Base-by-base conservation (phyloP, 176 grass and related monocot species). In the Phoenix roebelenii region DNA sequence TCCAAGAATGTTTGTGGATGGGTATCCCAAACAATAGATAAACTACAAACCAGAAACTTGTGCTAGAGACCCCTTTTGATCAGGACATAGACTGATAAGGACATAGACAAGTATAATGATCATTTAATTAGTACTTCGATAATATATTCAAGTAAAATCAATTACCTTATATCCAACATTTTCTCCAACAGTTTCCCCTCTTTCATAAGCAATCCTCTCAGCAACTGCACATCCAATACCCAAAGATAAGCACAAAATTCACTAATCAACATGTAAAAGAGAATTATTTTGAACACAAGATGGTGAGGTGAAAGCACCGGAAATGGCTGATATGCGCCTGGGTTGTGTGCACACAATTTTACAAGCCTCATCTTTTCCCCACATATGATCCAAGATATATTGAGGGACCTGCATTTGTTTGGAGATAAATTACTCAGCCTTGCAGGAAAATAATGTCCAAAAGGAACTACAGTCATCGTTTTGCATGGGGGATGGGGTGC, bases 261-360 rank as follows among this genome's bases (percentile, higher is more conserved):
- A 50, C 30, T 3, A 44, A 44, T 44, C 9, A 44, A 44, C 35
- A 44, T 3, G 35, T 44, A 44, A 44, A 44, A 44, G 35, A 44
- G 35, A 44, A 44, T 44, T 14, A 14, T 3, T 12, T 12, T 12
- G 6, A 44, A 44, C 9, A 44, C 35, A 44, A 44, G 35, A 44
- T 14, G 7, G 35, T 44, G 10, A 44, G 35, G 12, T 3, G 15
- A 70, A 71, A 85, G 63, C 39, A 91, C 92, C 92, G 80, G 92
- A 91, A 55, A 91, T 88, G 49, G 92, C 92, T 75, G 92, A 97
- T 77, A 97, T 97, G 25, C 87, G 86, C 28, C 92, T 83, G 5
- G 92, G 87, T 73, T 97, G 92, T 75, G 92, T 91, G 79, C 92
- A 97, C 60, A 97, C 63, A 56, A 97, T 79, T 81, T 91, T 97